phyloP scores from a whole-genome alignment of 352 stramenopile genomes.

The Phytophthora citricola region DNA sequence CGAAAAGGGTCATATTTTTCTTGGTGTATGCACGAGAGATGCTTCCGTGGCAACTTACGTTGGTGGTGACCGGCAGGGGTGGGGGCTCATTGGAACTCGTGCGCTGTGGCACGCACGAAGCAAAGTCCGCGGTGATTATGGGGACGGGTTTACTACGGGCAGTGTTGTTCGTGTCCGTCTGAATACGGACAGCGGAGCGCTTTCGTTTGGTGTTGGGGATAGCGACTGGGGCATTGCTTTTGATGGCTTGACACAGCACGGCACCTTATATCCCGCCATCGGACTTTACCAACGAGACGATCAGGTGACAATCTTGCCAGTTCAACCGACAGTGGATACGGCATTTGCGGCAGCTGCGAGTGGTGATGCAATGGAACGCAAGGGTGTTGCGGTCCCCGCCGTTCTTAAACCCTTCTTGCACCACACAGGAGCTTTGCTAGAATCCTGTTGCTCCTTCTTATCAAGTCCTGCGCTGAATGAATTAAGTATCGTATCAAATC shows the following conservation, averaged over 20 bases:
- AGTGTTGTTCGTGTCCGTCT: constrained; percentile 83
- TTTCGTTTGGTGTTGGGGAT: constrained; percentile 89
- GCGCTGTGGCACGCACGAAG: constrained; percentile 90
- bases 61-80: constrained; percentile 88
- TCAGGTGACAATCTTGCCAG: constrained; percentile 86
- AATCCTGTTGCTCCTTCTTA: constrained; percentile 63
- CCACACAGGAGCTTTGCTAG: constrained; percentile 63
- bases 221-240: constrained; percentile 91
- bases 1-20: constrained; percentile 91
- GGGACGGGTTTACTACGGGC: constrained; percentile 88
- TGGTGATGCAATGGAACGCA: constrained; percentile 38
- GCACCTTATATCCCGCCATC: constrained; percentile 89
- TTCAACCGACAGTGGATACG: constrained; percentile 53
- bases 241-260: constrained; percentile 87
- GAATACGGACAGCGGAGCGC: constrained; percentile 87
- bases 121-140: constrained; percentile 90
- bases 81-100: constrained; percentile 89
- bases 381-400: constrained; percentile 60
- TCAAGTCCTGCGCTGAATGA: constrained; percentile 36
- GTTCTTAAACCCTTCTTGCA: constrained; percentile 83
- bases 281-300: constrained; percentile 90
- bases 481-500: constrained; percentile 28
- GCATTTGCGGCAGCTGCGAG: constrained; percentile 29
- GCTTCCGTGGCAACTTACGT: constrained; percentile 90
- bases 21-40: constrained; percentile 87